A percentile compares a stretch with the other conserved stretches of the same genome.
Conservation (phyloP, 441 rosid genomes). For the Adansonia rubrostipa region DNA sequence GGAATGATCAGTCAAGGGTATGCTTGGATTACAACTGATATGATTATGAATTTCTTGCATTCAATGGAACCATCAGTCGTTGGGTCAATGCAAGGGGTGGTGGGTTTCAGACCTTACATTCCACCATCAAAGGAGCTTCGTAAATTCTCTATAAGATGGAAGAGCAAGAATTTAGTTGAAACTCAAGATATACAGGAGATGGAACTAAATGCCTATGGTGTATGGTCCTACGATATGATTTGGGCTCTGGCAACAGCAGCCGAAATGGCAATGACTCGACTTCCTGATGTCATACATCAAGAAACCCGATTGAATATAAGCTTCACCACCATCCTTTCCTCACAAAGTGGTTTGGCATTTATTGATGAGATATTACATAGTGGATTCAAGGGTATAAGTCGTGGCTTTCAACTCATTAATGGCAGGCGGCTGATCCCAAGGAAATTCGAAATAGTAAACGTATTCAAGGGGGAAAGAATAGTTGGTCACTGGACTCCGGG, state of each 20-base stretch:
- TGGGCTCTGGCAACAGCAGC: slow-evolving; percentile 44
- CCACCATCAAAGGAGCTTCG: slow-evolving; percentile 30
- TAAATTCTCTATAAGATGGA: slow-evolving; percentile 38
- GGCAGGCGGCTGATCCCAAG: slow-evolving; percentile 27
- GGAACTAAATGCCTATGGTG: slow-evolving; percentile 34
- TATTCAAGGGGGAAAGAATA: slow-evolving; percentile 25
- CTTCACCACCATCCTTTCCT: slow-evolving; percentile 13
- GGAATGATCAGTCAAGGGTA: slow-evolving; percentile 48
- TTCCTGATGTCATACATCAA: background rate
- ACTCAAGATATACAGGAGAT: slow-evolving; percentile 18
- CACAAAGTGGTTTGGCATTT: slow-evolving; percentile 26
- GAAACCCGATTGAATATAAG: slow-evolving; percentile 13
- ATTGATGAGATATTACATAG: slow-evolving; percentile 31
- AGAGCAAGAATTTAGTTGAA: slow-evolving; percentile 10
- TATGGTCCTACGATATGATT: slow-evolving; percentile 48
- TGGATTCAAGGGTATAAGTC: slow-evolving; percentile 42
- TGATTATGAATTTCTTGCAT: slow-evolving; percentile 34
- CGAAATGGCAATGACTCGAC: slow-evolving; percentile 30
- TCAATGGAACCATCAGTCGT: slow-evolving; percentile 28
- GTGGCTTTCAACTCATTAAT: slow-evolving; percentile 34
- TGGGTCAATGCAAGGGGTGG: slow-evolving; percentile 46
- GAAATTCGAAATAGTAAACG: slow-evolving; percentile 45
- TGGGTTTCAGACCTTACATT: slow-evolving; percentile 43
- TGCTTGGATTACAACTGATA: slow-evolving; percentile 49
- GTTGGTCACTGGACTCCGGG: slow-evolving; percentile 3